Conservation (phyloP, 257 asterid species). For the Nicotiana otophora region DNA sequence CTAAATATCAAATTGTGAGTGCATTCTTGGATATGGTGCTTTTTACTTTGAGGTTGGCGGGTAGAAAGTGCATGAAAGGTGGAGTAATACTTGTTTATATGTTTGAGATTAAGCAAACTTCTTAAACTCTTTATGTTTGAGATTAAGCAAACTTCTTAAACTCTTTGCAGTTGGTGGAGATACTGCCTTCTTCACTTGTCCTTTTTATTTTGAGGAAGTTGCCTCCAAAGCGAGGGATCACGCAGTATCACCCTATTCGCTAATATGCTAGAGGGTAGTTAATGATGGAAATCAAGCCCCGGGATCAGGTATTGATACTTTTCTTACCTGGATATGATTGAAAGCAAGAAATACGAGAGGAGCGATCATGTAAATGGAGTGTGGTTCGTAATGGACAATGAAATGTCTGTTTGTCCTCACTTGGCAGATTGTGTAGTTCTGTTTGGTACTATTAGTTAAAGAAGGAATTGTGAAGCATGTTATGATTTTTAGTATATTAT, state of each 20-base stretch:
- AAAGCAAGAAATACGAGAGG: neutral
- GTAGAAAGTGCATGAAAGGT: neutral
- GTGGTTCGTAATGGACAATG: neutral
- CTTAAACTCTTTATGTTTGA: neutral
- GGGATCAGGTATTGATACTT: neutral
- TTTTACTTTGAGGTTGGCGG: neutral
- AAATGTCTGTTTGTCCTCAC: neutral
- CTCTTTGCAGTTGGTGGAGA: conserved; percentile 69
- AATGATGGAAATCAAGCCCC: neutral
- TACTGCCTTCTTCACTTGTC: conserved; percentile 82
- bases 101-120: neutral
- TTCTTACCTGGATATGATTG: neutral
- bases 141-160: neutral
- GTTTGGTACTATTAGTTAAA: neutral
- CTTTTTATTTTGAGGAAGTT: conserved; percentile 91
- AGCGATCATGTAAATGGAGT: neutral
- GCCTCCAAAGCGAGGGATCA: conserved; percentile 90
- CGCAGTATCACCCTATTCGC: conserved; percentile 90
- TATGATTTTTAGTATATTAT: neutral
- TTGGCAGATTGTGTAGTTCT: neutral
- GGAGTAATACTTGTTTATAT: neutral
- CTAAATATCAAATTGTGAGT: neutral
- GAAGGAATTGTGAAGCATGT: neutral
- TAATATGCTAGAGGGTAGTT: conserved; percentile 15
- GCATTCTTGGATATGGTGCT: neutral